Conservation (phyloP, 352 stramenopile genomes). For the Globisporangium acanthophoron region DNA sequence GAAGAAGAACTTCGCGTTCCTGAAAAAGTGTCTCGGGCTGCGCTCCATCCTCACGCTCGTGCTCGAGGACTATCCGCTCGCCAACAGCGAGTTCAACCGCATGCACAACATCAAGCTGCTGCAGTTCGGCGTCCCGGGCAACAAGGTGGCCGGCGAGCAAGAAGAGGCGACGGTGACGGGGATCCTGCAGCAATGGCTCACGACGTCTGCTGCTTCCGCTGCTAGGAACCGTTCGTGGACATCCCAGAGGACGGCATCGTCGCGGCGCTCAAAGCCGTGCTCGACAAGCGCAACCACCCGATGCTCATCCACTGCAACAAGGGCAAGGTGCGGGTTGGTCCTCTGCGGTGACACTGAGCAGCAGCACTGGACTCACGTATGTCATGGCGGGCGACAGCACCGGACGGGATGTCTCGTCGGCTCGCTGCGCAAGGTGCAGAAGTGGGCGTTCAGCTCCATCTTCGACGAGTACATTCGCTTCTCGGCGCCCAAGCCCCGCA, state of each 20-base stretch:
- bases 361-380: background rate
- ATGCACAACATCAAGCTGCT: conserved; percentile 76
- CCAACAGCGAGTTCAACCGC: conserved; percentile 78
- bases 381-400: conserved; percentile 30
- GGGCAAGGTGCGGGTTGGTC: conserved; percentile 46
- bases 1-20: conserved; percentile 87
- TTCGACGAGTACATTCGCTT: conserved; percentile 87
- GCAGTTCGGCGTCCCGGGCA: conserved; percentile 80
- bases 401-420: conserved; percentile 76
- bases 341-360: background rate
- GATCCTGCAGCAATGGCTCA: background rate
- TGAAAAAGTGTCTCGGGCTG: conserved; percentile 69
- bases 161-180: too few species aligned
- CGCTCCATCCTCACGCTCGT: conserved; percentile 83
- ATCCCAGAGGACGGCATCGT: conserved; percentile 81
- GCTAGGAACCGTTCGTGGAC: conserved; percentile 81
- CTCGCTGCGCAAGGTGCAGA: conserved; percentile 74
- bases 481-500: conserved; percentile 75
- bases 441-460: conserved; percentile 79
- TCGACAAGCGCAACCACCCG: conserved; percentile 81
- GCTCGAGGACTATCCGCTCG: conserved; percentile 82
- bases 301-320: conserved; percentile 90
- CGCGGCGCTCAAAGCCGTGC: conserved; percentile 60
- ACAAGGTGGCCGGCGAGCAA: conserved; percentile 38
- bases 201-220: background rate